Evolutionary conservation across 2,329 filamentous ascomycete genomes (phyloP).

Genomic region (Dryadomyces sulphureus): DNA sequence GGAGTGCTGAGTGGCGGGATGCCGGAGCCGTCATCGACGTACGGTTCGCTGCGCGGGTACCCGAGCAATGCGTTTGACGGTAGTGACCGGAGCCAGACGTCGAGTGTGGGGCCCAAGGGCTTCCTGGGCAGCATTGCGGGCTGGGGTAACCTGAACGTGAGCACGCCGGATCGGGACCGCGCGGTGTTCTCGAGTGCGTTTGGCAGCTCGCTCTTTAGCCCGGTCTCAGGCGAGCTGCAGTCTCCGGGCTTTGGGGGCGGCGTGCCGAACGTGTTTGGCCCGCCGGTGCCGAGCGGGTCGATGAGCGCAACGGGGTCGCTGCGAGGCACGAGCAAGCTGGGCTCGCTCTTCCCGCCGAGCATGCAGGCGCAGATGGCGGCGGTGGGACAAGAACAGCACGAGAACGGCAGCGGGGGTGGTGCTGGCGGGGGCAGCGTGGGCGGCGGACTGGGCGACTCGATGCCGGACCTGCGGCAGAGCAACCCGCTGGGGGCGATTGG

Average conservation of each 20-base stretch:
- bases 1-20: conserved; percentile 24
- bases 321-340: conserved; percentile 66
- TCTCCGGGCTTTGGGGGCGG: conserved; percentile 55
- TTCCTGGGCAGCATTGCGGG: conserved; percentile 53
- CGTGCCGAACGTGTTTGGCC: conserved; percentile 15
- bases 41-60: conserved; percentile 40
- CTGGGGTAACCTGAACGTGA: conserved; percentile 45
- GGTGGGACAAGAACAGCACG: conserved; percentile 43
- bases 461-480: conserved; percentile 43
- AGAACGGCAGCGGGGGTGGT: too few relatives aligned
- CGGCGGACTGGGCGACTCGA: conserved; percentile 43
- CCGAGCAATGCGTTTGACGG: conserved; percentile 39
- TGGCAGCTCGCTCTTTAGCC: conserved; percentile 67
- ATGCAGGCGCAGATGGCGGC: conserved; percentile 74
- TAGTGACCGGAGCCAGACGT: conserved; percentile 85
- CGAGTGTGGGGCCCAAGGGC: conserved; percentile 66
- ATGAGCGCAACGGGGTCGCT: conserved; percentile 52
- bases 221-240: conserved; percentile 57
- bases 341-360: conserved; percentile 70
- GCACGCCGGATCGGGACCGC: conserved; percentile 53
- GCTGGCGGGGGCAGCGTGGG: too few relatives aligned
- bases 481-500: conserved; percentile 55
- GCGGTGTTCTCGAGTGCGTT: conserved; percentile 44
- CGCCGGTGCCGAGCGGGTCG: conserved; percentile 31
- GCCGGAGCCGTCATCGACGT: conserved; percentile 30